Evolutionary conservation across 2,329 filamentous ascomycete genomes (phyloP).

Genomic region (Orbilia brochopaga): DNA sequence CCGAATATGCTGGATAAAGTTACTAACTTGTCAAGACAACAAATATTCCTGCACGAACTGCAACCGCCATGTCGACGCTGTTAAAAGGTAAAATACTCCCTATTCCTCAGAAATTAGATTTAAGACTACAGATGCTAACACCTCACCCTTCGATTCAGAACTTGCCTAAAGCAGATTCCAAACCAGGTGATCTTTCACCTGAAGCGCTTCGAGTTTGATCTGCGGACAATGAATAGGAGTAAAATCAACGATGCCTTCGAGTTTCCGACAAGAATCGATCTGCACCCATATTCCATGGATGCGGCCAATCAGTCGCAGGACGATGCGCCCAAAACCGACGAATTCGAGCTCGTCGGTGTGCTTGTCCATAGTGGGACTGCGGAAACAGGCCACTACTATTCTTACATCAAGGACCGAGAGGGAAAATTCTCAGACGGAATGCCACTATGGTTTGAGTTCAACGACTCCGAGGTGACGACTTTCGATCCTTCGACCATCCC

Average conservation of each 20-base stretch:
- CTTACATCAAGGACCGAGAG: conserved; percentile 83
- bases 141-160: conserved; percentile 61
- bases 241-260: conserved; percentile 97
- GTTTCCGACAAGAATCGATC: conserved; percentile 82
- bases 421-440: conserved; percentile 60
- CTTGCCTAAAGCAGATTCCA: conserved; percentile 88
- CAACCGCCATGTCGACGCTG: conserved; percentile 85
- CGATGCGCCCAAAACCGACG: conserved; percentile 64
- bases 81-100: conserved; percentile 70
- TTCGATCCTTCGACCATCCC: conserved; percentile 79
- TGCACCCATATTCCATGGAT: conserved; percentile 88
- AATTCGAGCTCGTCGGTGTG: conserved; percentile 93
- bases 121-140: not conserved
- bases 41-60: conserved; percentile 97
- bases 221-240: conserved; percentile 75
- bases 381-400: conserved; percentile 96
- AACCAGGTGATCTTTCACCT: conserved; percentile 95
- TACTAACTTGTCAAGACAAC: conserved; percentile 69
- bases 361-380: conserved; percentile 92
- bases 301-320: conserved; percentile 62
- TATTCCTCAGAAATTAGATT: conserved; percentile 21
- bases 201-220: conserved; percentile 83
- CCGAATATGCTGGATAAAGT: not conserved
- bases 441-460: conserved; percentile 84
- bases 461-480: conserved; percentile 78